Base-by-base conservation (phyloP, 352 stramenopile species). In the Phytophthora pluvialis region DNA sequence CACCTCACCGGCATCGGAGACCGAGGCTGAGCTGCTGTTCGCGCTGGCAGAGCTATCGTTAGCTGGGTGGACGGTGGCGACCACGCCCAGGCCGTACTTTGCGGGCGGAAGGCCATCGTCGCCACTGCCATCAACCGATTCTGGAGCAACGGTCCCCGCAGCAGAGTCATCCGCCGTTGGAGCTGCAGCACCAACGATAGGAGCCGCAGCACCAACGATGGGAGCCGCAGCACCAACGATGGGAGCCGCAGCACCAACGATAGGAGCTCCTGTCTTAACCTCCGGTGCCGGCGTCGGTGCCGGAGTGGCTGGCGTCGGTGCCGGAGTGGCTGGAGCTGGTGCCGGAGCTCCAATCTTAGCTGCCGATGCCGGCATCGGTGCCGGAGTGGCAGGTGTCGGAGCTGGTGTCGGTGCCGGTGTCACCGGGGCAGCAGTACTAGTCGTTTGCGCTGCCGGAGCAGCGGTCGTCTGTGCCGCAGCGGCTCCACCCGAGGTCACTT, bases 401-500 rank as follows among this genome's bases (percentile, higher is more conserved):
- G 28, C 40, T 16, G 63, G 63, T 31, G 29, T 48, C 3, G 57
- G 36, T 21, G 31, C 18, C 10, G 21, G 32, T 33, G 49, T 46
- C 21, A 28, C 21, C 1, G 50, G 18, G 25, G 42, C 40, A 25
- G 44, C 31, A 13, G 33, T 48, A 2, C 21, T 21, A 21, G 21
- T 21, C 21, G 21, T 21, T 21, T 21, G 21, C n/a, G 15, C 45
- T 2, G 56, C 43, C 15, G 43, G 15, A 4, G 42, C 42, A 16
- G 26, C 21, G 5, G 3, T 13, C 21, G 49, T 32, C 33, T 57
- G 15, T 15, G 42, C 21, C 38, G 44, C 50, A 59, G 5, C 32
- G 7, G 8, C 25, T 36, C 54, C 53, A 50, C 42, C 39, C 6
- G 59, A 13, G 31, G 50, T 61, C 65, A 90, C 79, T 54, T 89